Evolutionary conservation across 2,329 filamentous ascomycete species (phyloP).

Genomic region (Stagonosporopsis rhizophila): DNA sequence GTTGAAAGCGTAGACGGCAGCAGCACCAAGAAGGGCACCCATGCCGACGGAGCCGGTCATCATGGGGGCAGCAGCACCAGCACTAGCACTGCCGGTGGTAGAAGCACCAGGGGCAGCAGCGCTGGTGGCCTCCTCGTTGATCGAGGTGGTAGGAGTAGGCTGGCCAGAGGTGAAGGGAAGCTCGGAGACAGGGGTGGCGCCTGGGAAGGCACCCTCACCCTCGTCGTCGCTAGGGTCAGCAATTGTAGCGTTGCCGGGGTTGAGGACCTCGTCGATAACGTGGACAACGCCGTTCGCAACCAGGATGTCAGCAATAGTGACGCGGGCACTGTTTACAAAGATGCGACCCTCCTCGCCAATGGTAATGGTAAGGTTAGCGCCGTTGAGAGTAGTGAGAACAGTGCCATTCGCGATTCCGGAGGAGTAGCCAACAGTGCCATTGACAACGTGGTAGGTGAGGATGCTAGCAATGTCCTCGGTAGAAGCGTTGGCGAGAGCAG

Average conservation of each 20-base stretch:
- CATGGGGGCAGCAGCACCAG: constrained; percentile 37
- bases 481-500: constrained; percentile 57
- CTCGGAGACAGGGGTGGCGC: constrained; percentile 56
- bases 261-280: constrained; percentile 66
- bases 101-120: constrained; percentile 30
- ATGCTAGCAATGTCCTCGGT: constrained; percentile 59
- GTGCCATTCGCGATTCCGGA: constrained; percentile 52
- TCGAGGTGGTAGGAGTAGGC: constrained; percentile 53
- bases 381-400: constrained; percentile 47
- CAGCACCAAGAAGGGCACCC: constrained; percentile 57
- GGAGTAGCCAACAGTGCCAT: constrained; percentile 63
- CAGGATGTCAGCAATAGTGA: constrained; percentile 53
- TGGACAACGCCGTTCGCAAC: constrained; percentile 57
- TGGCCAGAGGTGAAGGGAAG: constrained; percentile 65
- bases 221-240: constrained; percentile 54
- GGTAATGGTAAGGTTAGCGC: constrained; percentile 51
- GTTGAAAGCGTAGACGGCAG: constrained; percentile 42
- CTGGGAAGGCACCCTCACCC: constrained; percentile 61
- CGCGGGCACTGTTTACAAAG: constrained; percentile 55
- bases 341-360: constrained; percentile 41
- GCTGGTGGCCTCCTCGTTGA: constrained; percentile 45
- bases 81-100: constrained; percentile 21
- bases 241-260: constrained; percentile 57
- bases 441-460: constrained; percentile 70
- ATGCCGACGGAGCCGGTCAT: constrained; percentile 54